These are phyloP conservation scores for Scedosporium apiospermum DNA, from an alignment of 2,329 filamentous ascomycete species.

Conservation along the genomic window DNA sequence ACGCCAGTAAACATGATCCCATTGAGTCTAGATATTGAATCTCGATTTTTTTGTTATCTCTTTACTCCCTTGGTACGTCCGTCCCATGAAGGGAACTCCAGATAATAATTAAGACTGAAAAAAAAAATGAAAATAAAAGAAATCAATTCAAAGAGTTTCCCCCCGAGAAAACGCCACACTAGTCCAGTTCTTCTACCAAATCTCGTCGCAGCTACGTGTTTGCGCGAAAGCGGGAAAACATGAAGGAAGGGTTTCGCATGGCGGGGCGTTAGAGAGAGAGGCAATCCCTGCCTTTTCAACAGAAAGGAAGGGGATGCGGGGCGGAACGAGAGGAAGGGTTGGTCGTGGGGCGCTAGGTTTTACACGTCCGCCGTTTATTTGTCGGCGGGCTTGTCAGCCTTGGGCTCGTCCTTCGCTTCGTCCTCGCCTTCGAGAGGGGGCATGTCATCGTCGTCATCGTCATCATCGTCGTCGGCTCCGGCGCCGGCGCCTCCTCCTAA, in stretches of 20 bases:
- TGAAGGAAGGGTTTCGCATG: background rate
- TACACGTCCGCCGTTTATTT: slow-evolving; percentile 5
- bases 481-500: slow-evolving; percentile 31
- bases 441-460: slow-evolving; percentile 65
- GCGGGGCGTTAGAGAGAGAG: background rate
- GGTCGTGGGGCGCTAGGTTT: background rate
- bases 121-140: background rate
- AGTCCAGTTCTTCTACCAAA: slow-evolving; percentile 5
- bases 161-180: background rate
- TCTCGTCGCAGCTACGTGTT: slow-evolving; percentile 4
- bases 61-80: background rate
- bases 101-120: background rate
- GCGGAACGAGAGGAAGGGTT: background rate
- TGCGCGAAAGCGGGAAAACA: background rate
- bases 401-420: slow-evolving; percentile 29
- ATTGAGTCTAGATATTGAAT: background rate
- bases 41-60: background rate
- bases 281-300: background rate
- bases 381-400: slow-evolving; percentile 8
- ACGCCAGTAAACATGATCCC: background rate
- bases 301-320: background rate
- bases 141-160: background rate
- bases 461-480: slow-evolving; percentile 29
- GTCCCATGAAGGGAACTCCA: background rate
- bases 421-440: slow-evolving; percentile 64